Conservation (phyloP, 179 eudicot species). For the Spinacia oleracea region DNA sequence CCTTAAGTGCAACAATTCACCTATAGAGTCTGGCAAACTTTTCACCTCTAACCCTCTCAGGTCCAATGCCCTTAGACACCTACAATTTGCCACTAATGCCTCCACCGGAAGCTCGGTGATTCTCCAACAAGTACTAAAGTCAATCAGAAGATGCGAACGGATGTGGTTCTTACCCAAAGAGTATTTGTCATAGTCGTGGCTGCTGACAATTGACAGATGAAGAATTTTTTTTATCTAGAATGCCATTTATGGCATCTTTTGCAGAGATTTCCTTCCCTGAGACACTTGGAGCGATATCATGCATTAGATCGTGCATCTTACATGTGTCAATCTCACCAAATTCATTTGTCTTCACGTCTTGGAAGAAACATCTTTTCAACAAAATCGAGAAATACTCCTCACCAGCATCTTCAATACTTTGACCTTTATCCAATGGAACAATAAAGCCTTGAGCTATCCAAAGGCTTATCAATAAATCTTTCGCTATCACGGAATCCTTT, state of each 20-base stretch:
- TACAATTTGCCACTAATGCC: not conserved
- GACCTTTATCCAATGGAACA: not conserved
- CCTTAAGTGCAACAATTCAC: slow-evolving; percentile 5
- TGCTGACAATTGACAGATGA: too few relatives aligned
- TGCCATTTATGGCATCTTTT: not conserved
- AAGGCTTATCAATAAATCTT: too few relatives aligned
- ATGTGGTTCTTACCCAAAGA: too few relatives aligned
- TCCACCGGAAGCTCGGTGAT: too few relatives aligned
- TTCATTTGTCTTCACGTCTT: too few relatives aligned
- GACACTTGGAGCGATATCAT: not conserved
- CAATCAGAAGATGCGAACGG: too few relatives aligned
- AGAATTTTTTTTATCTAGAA: not conserved
- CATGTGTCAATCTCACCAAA: too few relatives aligned
- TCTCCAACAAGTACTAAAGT: too few relatives aligned
- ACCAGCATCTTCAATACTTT: not conserved
- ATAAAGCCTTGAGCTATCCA: not conserved
- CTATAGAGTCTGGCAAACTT: slow-evolving; percentile 13
- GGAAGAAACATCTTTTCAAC: not conserved
- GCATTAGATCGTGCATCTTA: not conserved
- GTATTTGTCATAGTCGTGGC: too few relatives aligned
- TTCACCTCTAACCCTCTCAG: not conserved
- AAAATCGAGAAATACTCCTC: slow-evolving; percentile 1
- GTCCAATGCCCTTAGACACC: not conserved
- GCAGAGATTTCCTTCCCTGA: not conserved
- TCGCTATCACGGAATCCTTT: too few relatives aligned